These are phyloP conservation scores for Verticillium alfalfae DNA, from an alignment of 2,329 filamentous ascomycete genomes.

Conservation along the genomic window DNA sequence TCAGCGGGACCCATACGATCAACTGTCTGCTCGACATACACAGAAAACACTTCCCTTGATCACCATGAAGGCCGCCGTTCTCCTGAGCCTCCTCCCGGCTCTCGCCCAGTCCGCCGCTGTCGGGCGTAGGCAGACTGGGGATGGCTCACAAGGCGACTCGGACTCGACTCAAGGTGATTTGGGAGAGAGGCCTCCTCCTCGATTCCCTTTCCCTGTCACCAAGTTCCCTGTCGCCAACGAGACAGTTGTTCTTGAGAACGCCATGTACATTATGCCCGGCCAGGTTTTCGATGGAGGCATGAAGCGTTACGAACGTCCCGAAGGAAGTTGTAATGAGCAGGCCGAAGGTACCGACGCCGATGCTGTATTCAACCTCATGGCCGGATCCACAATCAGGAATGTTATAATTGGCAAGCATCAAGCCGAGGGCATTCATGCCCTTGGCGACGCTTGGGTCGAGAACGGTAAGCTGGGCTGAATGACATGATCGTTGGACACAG, in stretches of 20 bases:
- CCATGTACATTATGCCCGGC: constrained; percentile 24
- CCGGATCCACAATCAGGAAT: constrained; percentile 28
- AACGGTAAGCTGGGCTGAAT: constrained; percentile 12
- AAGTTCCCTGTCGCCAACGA: constrained; percentile 21
- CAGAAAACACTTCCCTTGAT: not conserved
- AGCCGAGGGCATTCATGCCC: constrained; percentile 22
- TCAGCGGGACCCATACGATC: not conserved
- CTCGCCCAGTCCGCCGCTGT: constrained; percentile 7
- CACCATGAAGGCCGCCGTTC: constrained; percentile 17
- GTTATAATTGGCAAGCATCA: constrained; percentile 32
- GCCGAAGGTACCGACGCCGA: constrained; percentile 34
- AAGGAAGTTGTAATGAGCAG: constrained; percentile 36
- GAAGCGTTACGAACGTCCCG: constrained; percentile 30
- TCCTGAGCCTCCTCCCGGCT: constrained; percentile 14
- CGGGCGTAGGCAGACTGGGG: constrained; percentile 14
- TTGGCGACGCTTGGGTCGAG: constrained; percentile 22
- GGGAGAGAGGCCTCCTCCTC: constrained; percentile 17
- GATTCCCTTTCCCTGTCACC: constrained; percentile 21
- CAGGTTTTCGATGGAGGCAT: constrained; percentile 26
- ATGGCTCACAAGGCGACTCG: constrained; percentile 9
- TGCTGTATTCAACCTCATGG: constrained; percentile 28
- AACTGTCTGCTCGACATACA: not conserved
- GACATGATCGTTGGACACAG: not conserved
- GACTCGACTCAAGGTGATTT: constrained; percentile 20
- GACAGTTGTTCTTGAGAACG: constrained; percentile 17